A percentile compares a stretch with the other conserved stretches of the same genome.
These are phyloP conservation scores for Wakefieldia striispora DNA, from an alignment of 768 basidiomycete genomes.

Conservation along the genomic window DNA sequence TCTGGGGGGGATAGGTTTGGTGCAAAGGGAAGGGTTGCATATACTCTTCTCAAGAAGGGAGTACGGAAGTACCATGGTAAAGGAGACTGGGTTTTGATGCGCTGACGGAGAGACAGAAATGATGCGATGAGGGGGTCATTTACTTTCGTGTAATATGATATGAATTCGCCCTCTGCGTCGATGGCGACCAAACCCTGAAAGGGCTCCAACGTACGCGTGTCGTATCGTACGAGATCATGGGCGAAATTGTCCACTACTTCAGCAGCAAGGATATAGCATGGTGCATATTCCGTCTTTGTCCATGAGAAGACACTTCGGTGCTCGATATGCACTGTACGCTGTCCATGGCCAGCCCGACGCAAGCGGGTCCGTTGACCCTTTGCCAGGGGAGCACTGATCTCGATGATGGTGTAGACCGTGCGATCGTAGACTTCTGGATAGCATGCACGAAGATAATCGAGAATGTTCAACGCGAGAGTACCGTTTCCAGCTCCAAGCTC, in stretches of 20 bases:
- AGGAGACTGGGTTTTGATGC: constrained; percentile 56
- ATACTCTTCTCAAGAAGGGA: constrained; percentile 58
- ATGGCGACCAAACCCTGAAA: constrained; percentile 82
- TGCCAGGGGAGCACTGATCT: constrained; percentile 83
- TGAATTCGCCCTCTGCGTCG: constrained; percentile 78
- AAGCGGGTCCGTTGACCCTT: constrained; percentile 68
- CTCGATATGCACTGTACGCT: constrained; percentile 55
- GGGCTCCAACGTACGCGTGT: constrained; percentile 73
- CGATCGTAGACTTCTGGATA: constrained; percentile 93
- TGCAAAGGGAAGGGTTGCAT: constrained; percentile 76
- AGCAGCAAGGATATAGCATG: constrained; percentile 91
- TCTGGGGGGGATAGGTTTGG: constrained; percentile 87
- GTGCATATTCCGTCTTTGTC: constrained; percentile 69
- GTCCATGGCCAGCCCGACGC: constrained; percentile 34
- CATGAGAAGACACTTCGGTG: constrained; percentile 88
- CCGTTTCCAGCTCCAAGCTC: constrained; percentile 99
- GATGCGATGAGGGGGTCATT: constrained; percentile 81
- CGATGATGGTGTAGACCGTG: constrained; percentile 91
- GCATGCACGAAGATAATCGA: constrained; percentile 70
- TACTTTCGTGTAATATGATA: constrained; percentile 77
- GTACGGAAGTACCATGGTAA: constrained; percentile 56
- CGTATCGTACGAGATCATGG: constrained; percentile 92
- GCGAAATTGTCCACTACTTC: constrained; percentile 99
- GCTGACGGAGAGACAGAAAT: constrained; percentile 67
- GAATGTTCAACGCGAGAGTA: constrained; percentile 85